Evolutionary conservation across 228 moss, liverwort and hornwort genomes (phyloP).

Genomic region (Sphagnum fallax): DNA sequence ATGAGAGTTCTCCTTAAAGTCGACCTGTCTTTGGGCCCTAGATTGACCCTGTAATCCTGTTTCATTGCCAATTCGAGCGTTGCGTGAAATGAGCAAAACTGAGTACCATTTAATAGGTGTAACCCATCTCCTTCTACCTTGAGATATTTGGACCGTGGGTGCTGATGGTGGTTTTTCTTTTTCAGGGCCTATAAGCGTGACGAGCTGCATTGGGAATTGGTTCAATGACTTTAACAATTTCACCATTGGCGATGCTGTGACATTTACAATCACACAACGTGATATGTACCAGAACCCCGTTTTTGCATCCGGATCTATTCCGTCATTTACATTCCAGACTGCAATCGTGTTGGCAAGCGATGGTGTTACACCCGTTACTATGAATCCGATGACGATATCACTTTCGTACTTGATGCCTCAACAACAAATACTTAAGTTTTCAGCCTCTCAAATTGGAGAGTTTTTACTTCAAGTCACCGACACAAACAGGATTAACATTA

Average conservation of each 20-base stretch:
- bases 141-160: too few relatives aligned
- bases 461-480: slow-evolving; percentile 8
- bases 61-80: neutral
- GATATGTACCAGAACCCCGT: slow-evolving; percentile 10
- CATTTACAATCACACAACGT: slow-evolving; percentile 6
- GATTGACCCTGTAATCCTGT: too few relatives aligned
- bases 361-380: neutral
- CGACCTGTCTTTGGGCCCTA: too few relatives aligned
- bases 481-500: slow-evolving; percentile 1
- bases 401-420: neutral
- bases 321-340: neutral
- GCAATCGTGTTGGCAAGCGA: neutral
- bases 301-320: neutral
- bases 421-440: neutral
- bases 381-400: neutral
- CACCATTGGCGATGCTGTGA: neutral
- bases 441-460: neutral
- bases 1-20: too few relatives aligned
- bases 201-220: slow-evolving; percentile 11
- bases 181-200: slow-evolving; percentile 9
- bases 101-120: too few relatives aligned
- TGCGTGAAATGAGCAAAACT: neutral
- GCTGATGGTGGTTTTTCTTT: too few relatives aligned
- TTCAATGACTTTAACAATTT: neutral
- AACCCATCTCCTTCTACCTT: too few relatives aligned